A percentile compares a stretch with the other conserved stretches of the same genome.
Conservation (phyloP, 306 rosid genomes). For the Medicago arabica region DNA sequence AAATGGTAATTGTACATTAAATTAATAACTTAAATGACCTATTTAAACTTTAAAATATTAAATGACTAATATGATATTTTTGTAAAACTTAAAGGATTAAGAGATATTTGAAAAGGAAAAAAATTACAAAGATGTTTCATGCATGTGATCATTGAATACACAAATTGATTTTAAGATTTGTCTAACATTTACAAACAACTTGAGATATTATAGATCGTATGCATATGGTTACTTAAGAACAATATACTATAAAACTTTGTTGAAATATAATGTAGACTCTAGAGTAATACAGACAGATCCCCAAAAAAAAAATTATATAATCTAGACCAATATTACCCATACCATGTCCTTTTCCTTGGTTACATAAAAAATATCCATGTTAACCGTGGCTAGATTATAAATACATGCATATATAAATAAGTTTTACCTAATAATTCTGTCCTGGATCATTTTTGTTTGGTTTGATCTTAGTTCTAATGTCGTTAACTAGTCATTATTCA, state of each 20-base stretch:
- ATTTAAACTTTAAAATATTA: too few relatives aligned
- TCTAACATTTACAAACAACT: constrained; percentile 1
- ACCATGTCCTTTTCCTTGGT: not conserved
- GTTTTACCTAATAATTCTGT: not conserved
- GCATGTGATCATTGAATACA: not conserved
- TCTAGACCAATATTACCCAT: constrained; percentile 6
- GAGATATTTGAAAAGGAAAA: too few relatives aligned
- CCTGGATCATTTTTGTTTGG: constrained; percentile 19
- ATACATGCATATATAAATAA: not conserved
- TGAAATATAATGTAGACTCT: constrained; percentile 14
- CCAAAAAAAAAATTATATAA: not conserved
- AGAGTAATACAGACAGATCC: too few relatives aligned
- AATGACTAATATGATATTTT: too few relatives aligned
- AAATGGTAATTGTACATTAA: too few relatives aligned
- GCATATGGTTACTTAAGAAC: not conserved
- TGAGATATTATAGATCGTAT: not conserved
- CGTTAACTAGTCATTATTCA: constrained; percentile 45
- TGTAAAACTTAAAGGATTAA: too few relatives aligned
- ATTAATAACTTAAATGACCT: too few relatives aligned
- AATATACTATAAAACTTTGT: not conserved
- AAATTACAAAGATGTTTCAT: not conserved
- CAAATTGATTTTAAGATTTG: not conserved
- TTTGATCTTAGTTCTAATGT: constrained; percentile 26
- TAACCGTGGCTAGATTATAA: not conserved
- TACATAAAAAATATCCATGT: not conserved